phyloP scores from a whole-genome alignment of 2,329 filamentous ascomycete genomes.

The Talaromyces sp. region DNA sequence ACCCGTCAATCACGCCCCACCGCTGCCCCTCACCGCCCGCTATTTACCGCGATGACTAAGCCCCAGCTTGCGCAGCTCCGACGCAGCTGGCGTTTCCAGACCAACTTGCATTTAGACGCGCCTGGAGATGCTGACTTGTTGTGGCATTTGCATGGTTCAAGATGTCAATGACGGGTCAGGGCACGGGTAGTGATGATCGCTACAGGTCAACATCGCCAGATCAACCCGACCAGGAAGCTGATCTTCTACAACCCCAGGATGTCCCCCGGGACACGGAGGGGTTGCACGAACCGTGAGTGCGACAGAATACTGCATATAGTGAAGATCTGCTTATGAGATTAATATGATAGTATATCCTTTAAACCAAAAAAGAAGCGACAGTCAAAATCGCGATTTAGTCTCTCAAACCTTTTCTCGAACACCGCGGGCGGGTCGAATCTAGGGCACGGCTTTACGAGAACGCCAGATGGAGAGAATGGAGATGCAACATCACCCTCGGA shows the following conservation, averaged over 20 bases:
- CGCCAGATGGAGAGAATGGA: conserved; percentile 32
- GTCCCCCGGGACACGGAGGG: conserved; percentile 31
- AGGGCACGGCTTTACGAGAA: conserved; percentile 27
- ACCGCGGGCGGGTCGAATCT: conserved; percentile 29
- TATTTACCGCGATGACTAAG: conserved; percentile 27
- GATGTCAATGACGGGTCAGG: conserved; percentile 28
- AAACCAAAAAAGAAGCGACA: conserved; percentile 47
- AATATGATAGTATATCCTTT: conserved; percentile 40
- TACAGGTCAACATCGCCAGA: conserved; percentile 13
- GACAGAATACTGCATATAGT: background rate
- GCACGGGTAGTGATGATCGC: conserved; percentile 16
- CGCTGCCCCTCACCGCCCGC: conserved; percentile 31
- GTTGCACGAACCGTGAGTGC: conserved; percentile 39
- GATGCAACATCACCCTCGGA: conserved; percentile 28
- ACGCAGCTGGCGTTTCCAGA: conserved; percentile 10
- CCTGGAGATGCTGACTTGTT: conserved; percentile 21
- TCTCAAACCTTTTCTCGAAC: conserved; percentile 43
- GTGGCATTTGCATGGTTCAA: conserved; percentile 29
- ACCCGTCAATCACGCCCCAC: conserved; percentile 32
- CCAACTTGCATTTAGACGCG: conserved; percentile 4
- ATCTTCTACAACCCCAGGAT: conserved; percentile 23
- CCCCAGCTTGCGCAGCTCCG: conserved; percentile 29
- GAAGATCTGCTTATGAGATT: conserved; percentile 6
- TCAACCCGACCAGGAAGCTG: conserved; percentile 11
- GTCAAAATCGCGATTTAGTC: conserved; percentile 41